phyloP scores from a whole-genome alignment of 2,329 filamentous ascomycete species.

The Arthrobotrys pseudoclavata region DNA sequence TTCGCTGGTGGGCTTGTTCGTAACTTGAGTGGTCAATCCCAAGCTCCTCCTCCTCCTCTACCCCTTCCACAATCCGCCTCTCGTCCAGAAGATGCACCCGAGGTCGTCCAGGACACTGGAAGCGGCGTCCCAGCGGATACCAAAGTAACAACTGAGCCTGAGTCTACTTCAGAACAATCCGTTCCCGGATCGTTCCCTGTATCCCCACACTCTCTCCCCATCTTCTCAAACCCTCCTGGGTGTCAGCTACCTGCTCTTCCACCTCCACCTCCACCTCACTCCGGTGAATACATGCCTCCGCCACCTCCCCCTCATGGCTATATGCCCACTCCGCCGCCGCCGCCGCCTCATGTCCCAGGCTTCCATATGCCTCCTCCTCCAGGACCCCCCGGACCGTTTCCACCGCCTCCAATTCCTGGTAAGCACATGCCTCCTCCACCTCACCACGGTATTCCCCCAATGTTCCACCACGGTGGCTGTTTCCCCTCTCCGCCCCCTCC shows the following conservation, averaged over 20 bases:
- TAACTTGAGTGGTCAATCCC: constrained; percentile 52
- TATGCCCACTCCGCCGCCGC: constrained; percentile 25
- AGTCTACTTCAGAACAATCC: constrained; percentile 11
- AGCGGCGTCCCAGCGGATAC: background rate
- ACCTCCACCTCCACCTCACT: constrained; percentile 23
- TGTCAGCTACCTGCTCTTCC: constrained; percentile 14
- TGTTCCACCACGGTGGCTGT: constrained; percentile 41
- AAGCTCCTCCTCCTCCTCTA: background rate
- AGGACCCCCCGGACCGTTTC: constrained; percentile 12
- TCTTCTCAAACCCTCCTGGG: background rate
- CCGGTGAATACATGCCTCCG: constrained; percentile 23
- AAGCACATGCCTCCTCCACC: constrained; percentile 57
- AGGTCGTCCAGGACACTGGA: constrained; percentile 35
- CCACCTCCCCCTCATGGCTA: constrained; percentile 36
- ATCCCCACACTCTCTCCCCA: constrained; percentile 15
- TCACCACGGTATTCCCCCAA: constrained; percentile 50
- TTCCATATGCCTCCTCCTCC: constrained; percentile 46
- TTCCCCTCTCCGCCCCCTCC: constrained; percentile 53
- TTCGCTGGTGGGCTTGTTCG: constrained; percentile 54
- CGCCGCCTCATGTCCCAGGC: constrained; percentile 27
- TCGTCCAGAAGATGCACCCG: constrained; percentile 38
- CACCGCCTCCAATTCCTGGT: constrained; percentile 49
- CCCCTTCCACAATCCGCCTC: constrained; percentile 2
- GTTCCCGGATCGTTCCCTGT: constrained; percentile 53
- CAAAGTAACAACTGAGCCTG: background rate